These are phyloP conservation scores for Sordariomycetes sp. DNA, from an alignment of 2,329 filamentous ascomycete genomes.

Conservation along the genomic window DNA sequence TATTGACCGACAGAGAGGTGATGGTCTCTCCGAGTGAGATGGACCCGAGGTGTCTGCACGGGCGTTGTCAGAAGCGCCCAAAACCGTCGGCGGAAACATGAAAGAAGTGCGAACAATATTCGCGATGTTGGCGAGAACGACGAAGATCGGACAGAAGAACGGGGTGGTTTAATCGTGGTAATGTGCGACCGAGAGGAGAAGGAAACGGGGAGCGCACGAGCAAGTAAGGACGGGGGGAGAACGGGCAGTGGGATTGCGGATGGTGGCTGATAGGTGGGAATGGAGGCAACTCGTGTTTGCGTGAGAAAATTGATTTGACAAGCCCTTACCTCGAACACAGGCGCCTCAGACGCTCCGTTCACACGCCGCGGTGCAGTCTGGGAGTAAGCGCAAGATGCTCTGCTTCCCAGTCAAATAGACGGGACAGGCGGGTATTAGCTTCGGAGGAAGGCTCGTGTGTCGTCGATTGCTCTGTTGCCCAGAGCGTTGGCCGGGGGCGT, in stretches of 20 bases:
- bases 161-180: neutral
- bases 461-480: neutral
- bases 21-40: neutral
- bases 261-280: neutral
- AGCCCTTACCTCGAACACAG: neutral
- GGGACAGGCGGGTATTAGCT: neutral
- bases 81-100: neutral
- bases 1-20: neutral
- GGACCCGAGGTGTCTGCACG: neutral
- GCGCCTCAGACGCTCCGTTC: neutral
- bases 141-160: neutral
- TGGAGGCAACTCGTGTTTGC: neutral
- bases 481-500: neutral
- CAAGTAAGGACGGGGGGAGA: neutral
- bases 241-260: neutral
- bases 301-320: neutral
- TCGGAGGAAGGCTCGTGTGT: neutral
- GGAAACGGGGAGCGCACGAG: neutral
- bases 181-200: neutral
- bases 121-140: neutral
- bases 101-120: neutral
- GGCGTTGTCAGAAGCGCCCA: neutral
- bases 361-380: neutral
- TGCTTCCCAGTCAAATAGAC: neutral
- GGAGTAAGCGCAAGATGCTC: neutral